Evolutionary conservation across 2,329 filamentous ascomycete genomes (phyloP).

Genomic region (Alternaria burnsii): DNA sequence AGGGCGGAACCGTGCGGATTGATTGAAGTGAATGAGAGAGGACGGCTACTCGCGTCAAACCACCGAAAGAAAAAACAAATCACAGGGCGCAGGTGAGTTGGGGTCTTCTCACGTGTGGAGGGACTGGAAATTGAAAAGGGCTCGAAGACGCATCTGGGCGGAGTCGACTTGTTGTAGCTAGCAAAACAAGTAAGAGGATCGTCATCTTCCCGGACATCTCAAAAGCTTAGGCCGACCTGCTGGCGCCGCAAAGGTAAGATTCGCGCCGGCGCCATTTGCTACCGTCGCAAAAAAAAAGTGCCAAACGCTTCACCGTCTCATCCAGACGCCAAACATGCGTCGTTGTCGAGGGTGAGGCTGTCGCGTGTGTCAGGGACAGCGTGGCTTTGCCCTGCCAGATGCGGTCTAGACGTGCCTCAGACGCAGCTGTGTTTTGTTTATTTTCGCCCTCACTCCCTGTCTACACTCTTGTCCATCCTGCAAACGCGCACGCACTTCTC

Average conservation of each 20-base stretch:
- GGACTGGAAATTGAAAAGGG: not conserved
- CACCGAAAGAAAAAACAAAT: not conserved
- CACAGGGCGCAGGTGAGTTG: not conserved
- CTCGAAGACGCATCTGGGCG: slow-evolving; percentile 8
- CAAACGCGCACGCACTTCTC: slow-evolving; percentile 4
- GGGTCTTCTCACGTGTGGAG: not conserved
- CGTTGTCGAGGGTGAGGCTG: not conserved
- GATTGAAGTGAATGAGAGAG: slow-evolving; percentile 9
- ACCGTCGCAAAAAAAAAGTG: slow-evolving; percentile 1
- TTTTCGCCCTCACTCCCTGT: not conserved
- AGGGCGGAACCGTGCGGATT: slow-evolving; percentile 15
- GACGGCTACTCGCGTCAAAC: slow-evolving; percentile 10
- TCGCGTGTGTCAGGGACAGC: not conserved
- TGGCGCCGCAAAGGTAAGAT: slow-evolving; percentile 11
- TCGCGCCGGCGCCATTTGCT: slow-evolving; percentile 7
- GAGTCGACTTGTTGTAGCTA: slow-evolving; percentile 10
- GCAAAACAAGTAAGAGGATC: slow-evolving; percentile 23
- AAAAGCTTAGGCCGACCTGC: slow-evolving; percentile 17
- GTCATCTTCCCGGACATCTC: slow-evolving; percentile 9
- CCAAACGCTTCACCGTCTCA: slow-evolving; percentile 12
- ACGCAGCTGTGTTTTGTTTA: not conserved
- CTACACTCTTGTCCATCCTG: not conserved
- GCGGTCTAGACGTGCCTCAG: not conserved
- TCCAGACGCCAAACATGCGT: not conserved
- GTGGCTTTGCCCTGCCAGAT: not conserved